Conservation (phyloP, 306 rosid genomes). For the Quercus glauca region DNA sequence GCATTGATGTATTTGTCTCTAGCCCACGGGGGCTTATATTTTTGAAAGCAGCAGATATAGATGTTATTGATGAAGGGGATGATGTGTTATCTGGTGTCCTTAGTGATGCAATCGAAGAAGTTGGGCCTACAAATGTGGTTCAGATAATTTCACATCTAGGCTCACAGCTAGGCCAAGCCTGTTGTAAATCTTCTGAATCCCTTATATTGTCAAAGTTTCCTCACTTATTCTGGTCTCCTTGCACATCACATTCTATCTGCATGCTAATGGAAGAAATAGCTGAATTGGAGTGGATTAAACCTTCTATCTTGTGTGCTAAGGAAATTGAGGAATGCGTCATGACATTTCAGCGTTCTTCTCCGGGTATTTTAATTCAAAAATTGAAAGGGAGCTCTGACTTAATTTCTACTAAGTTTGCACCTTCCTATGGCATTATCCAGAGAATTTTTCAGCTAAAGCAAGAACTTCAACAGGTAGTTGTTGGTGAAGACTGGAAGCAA, state of each 20-base stretch:
- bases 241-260: slow-evolving; percentile 42
- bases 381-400: slow-evolving; percentile 27
- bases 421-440: slow-evolving; percentile 41
- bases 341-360: slow-evolving; percentile 34
- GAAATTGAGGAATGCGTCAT: slow-evolving; percentile 44
- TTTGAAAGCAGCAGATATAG: slow-evolving; percentile 38
- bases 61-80: slow-evolving; percentile 27
- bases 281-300: slow-evolving; percentile 45
- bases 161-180: slow-evolving; percentile 38
- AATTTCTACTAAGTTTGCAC: slow-evolving; percentile 33
- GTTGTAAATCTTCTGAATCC: slow-evolving; percentile 27
- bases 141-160: slow-evolving; percentile 52
- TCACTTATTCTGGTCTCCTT: slow-evolving; percentile 49
- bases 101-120: slow-evolving; percentile 30
- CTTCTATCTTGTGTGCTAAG: slow-evolving; percentile 42
- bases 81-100: slow-evolving; percentile 33
- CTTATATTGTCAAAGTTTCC: slow-evolving; percentile 41
- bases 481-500: slow-evolving; percentile 50
- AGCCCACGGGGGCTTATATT: slow-evolving; percentile 53
- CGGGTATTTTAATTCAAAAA: slow-evolving; percentile 28
- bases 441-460: slow-evolving; percentile 41
- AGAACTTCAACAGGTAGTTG: slow-evolving; percentile 33
- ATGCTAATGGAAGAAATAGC: slow-evolving; percentile 55
- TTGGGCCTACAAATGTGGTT: slow-evolving; percentile 48
- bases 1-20: slow-evolving; percentile 43